Evolutionary conservation across 169 alveolate genomes (phyloP).

Genomic region (Amoebophrya sp.): DNA sequence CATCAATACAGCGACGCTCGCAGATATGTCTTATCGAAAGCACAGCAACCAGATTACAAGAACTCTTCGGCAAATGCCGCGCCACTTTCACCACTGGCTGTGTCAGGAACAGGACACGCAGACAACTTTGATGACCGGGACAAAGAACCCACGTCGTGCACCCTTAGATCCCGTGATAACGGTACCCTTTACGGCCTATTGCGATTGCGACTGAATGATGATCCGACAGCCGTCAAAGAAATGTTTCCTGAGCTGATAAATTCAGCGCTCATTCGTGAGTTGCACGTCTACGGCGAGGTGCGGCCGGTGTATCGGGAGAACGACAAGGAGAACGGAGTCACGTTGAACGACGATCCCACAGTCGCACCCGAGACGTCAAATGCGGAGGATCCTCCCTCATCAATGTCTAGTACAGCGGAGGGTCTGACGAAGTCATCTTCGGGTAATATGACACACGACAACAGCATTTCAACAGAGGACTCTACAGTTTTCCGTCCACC

Average conservation of each 20-base stretch:
- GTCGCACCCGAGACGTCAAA: neutral
- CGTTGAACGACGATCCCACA: constrained; percentile 42
- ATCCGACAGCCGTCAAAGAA: constrained; percentile 52
- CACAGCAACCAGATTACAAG: too few relatives aligned
- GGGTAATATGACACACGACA: constrained; percentile 30
- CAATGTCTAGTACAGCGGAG: constrained; percentile 33
- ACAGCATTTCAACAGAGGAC: too few relatives aligned
- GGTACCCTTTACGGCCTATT: constrained; percentile 70
- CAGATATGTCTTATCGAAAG: too few relatives aligned
- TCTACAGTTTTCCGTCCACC: neutral
- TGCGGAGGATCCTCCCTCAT: constrained; percentile 27
- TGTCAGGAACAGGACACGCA: too few relatives aligned
- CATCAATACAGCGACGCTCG: neutral
- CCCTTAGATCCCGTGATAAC: constrained; percentile 47
- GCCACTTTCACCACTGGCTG: too few relatives aligned
- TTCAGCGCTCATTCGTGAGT: constrained; percentile 79
- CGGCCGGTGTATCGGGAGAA: constrained; percentile 36
- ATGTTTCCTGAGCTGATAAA: constrained; percentile 56
- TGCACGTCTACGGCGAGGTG: constrained; percentile 82
- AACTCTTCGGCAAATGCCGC: too few relatives aligned
- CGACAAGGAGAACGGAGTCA: constrained; percentile 28
- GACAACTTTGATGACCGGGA: too few relatives aligned
- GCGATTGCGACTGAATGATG: constrained; percentile 68
- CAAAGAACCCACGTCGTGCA: too few relatives aligned
- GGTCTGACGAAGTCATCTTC: constrained; percentile 48